phyloP scores from a whole-genome alignment of 2,329 filamentous ascomycete species.

The Colletotrichum graminicola region DNA sequence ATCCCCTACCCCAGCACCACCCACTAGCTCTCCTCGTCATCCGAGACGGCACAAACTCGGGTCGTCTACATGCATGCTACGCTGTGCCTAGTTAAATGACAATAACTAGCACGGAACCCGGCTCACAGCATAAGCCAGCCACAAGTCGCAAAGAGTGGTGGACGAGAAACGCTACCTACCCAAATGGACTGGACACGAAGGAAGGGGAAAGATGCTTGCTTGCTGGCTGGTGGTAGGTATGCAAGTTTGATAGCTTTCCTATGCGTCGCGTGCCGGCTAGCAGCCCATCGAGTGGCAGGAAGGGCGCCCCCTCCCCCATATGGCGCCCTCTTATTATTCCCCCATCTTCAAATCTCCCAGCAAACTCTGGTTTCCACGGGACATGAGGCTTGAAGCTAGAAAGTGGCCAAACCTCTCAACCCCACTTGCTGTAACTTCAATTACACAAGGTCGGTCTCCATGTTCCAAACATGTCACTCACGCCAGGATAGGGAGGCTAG shows the following conservation, averaged over 20 bases:
- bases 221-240: conserved; percentile 8
- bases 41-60: conserved; percentile 23
- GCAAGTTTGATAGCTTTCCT: conserved; percentile 36
- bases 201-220: not conserved
- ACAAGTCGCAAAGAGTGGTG: not conserved
- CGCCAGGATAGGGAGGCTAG: not conserved
- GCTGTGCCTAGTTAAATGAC: not conserved
- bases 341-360: conserved; percentile 12
- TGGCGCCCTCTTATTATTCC: conserved; percentile 15
- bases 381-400: conserved; percentile 6
- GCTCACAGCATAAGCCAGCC: conserved; percentile 1
- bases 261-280: conserved; percentile 24
- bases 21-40: not conserved
- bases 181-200: not conserved
- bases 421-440: conserved; percentile 31
- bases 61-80: conserved; percentile 15
- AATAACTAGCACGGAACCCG: conserved; percentile 1
- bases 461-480: conserved; percentile 2
- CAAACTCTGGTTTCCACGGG: not conserved
- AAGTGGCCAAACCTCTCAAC: conserved; percentile 14
- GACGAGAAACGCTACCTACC: not conserved
- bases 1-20: not conserved
- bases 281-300: conserved; percentile 10
- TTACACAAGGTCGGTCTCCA: conserved; percentile 2
- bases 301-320: conserved; percentile 4